phyloP scores from a whole-genome alignment of 129 eudicot genomes.

The Sambucus nigra region DNA sequence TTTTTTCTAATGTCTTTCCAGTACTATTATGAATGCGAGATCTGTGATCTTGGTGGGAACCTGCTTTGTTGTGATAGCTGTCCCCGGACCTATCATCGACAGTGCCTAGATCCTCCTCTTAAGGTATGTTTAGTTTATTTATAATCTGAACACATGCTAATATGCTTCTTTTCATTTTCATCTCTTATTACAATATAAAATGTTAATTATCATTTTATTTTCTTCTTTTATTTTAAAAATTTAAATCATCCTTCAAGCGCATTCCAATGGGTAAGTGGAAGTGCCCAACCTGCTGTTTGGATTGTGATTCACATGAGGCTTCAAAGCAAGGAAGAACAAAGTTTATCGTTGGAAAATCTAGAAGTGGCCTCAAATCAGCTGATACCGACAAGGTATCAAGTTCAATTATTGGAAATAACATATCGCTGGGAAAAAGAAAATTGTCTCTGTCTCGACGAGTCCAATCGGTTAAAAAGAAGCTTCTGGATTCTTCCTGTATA shows the following conservation, averaged over 20 bases:
- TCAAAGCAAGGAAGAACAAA: conserved; percentile 56
- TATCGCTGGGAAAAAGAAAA: conserved; percentile 37
- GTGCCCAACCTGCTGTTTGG: conserved; percentile 55
- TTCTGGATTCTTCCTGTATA: conserved; percentile 3
- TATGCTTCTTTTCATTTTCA: conserved; percentile 1
- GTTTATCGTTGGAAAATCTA: conserved; percentile 26
- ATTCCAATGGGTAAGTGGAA: conserved; percentile 79
- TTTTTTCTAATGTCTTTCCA: conserved; percentile 19
- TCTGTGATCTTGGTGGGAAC: conserved; percentile 86
- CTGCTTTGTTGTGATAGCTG: conserved; percentile 78
- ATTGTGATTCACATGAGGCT: conserved; percentile 22
- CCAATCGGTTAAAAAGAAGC: conserved; percentile 13
- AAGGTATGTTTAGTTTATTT: conserved; percentile 37
- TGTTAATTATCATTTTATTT: conserved; percentile 7
- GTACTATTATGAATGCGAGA: conserved; percentile 64
- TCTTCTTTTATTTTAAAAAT: background rate
- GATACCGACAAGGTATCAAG: conserved; percentile 25
- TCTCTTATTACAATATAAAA: background rate
- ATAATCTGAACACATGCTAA: background rate
- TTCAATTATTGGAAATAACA: conserved; percentile 26
- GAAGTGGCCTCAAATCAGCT: conserved; percentile 27
- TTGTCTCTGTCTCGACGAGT: conserved; percentile 7
- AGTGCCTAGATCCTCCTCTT: conserved; percentile 78
- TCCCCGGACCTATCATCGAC: conserved; percentile 63
- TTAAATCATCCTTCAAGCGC: conserved; percentile 33